Conservation (phyloP, 2,329 filamentous ascomycete genomes). For the Clonostachys byssicola region DNA sequence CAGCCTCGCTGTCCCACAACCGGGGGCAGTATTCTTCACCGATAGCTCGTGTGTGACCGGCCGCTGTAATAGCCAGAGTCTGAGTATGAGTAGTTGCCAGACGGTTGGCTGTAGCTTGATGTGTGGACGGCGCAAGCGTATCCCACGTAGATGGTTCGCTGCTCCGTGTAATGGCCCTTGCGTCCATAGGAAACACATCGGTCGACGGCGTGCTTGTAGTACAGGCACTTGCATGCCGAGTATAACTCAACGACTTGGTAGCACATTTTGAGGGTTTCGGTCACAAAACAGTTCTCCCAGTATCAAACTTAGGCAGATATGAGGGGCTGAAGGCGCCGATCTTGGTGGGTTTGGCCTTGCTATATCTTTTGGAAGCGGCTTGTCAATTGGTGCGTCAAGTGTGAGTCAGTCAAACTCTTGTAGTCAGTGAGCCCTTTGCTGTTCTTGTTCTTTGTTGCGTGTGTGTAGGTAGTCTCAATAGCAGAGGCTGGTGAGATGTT, state of each 20-base stretch:
- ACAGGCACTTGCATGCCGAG: constrained; percentile 81
- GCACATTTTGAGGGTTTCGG: constrained; percentile 62
- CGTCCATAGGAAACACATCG: constrained; percentile 74
- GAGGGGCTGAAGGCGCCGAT: too few species aligned
- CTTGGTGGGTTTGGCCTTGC: too few species aligned
- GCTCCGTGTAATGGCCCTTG: constrained; percentile 66
- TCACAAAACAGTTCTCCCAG: too few species aligned
- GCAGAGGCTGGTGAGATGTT: too few species aligned
- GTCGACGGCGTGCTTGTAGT: constrained; percentile 84
- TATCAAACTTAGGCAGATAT: too few species aligned
- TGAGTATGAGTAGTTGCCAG: constrained; percentile 36
- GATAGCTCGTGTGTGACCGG: constrained; percentile 39
- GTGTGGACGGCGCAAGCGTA: constrained; percentile 66
- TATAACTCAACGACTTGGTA: constrained; percentile 84
- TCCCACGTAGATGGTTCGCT: constrained; percentile 76
- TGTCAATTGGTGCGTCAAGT: too few species aligned
- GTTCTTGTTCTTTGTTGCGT: too few species aligned
- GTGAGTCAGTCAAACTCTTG: too few species aligned
- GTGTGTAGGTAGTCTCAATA: too few species aligned
- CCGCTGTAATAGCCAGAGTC: constrained; percentile 52
- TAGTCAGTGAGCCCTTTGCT: too few species aligned
- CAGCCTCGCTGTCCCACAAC: constrained; percentile 6
- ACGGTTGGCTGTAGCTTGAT: constrained; percentile 28
- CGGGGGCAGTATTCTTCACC: constrained; percentile 52
- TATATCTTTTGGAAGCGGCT: too few species aligned